phyloP scores from a whole-genome alignment of 202 grass and related monocot genomes.

The Brachypodium distachyon region DNA sequence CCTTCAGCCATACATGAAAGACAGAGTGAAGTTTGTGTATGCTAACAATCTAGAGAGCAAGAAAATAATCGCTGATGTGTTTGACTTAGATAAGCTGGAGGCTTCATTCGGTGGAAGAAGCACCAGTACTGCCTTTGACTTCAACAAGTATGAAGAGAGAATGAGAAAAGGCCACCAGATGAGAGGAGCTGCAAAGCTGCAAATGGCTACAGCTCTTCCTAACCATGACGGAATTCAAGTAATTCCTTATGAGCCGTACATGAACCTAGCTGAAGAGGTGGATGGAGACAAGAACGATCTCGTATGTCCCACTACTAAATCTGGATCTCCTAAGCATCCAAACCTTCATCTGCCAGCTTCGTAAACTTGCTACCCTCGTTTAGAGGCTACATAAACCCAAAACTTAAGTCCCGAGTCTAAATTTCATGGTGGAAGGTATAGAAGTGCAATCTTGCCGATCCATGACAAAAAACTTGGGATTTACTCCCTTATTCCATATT shows the following conservation, averaged over 20 bases:
- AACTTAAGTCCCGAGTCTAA: too few relatives aligned
- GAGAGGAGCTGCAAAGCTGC: neutral
- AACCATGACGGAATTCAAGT: neutral
- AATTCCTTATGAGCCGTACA: neutral
- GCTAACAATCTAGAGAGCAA: slow-evolving; percentile 32
- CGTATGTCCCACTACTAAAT: too few relatives aligned
- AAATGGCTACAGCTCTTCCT: neutral
- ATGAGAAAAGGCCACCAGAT: slow-evolving; percentile 43
- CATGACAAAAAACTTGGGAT: too few relatives aligned
- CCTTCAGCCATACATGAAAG: slow-evolving; percentile 21
- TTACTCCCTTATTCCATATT: too few relatives aligned
- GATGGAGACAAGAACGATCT: neutral
- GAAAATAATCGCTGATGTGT: slow-evolving; percentile 36
- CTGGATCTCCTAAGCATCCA: too few relatives aligned
- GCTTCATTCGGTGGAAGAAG: slow-evolving; percentile 40
- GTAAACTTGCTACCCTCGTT: too few relatives aligned
- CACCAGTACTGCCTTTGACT: slow-evolving; percentile 6
- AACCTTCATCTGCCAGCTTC: too few relatives aligned
- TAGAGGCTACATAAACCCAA: too few relatives aligned
- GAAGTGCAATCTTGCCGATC: too few relatives aligned
- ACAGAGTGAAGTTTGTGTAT: slow-evolving; percentile 47
- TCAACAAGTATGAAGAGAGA: slow-evolving; percentile 33
- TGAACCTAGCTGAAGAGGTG: neutral
- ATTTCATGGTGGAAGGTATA: too few relatives aligned
- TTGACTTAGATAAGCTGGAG: slow-evolving; percentile 46